Base-by-base conservation (phyloP, 2,329 filamentous ascomycete genomes). In the Periconia sp. region DNA sequence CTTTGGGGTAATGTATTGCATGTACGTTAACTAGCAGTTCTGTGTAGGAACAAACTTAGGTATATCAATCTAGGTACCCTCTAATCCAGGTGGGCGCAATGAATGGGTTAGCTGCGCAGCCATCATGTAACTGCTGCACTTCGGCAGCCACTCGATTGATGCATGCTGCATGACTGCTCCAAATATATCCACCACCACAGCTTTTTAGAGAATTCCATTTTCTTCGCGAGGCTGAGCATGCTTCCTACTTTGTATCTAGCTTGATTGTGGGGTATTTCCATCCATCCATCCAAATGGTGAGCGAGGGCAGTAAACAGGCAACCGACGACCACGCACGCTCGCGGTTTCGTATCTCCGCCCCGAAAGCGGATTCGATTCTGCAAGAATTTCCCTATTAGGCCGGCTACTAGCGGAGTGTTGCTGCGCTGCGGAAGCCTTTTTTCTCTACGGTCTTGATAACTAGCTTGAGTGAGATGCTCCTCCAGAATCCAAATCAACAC, bases 301-400 rank as follows among this genome's bases (percentile, higher is more conserved):
- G 3, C 23, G 23, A 3, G 8, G 23, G 23, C 23, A 27, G 23
- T 27, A 27, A 27, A 27, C 23, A 27, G 23, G 3, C 8, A 27
- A 27, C 23, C 3, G 8, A 27, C 8, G 23, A 27, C 3, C 8
- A 8, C n/a, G n/a, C n/a, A 27, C 3, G 23, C 23, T 27, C 23
- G 23, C 23, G 8, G 23, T 27, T 27, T 43, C 44, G 48, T 42
- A 47, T 47, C 27, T 47, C 47, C 47, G 49, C 31, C 14, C 47
- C 51, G 37, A 33, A 49, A 53, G 41, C 30, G 49, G 47, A 53
- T 35, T 3, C n/a, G 15, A 27, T 13, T 19, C 30, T 46, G n/a
- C 35, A 15, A 10, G 18, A 19, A 41, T 48, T 18, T 37, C 30
- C 19, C 45, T 15, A 3, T 35, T 31, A 15, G 13, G 31, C 11